phyloP scores from a whole-genome alignment of 164 flowering plant genomes.

The Piper betle region DNA sequence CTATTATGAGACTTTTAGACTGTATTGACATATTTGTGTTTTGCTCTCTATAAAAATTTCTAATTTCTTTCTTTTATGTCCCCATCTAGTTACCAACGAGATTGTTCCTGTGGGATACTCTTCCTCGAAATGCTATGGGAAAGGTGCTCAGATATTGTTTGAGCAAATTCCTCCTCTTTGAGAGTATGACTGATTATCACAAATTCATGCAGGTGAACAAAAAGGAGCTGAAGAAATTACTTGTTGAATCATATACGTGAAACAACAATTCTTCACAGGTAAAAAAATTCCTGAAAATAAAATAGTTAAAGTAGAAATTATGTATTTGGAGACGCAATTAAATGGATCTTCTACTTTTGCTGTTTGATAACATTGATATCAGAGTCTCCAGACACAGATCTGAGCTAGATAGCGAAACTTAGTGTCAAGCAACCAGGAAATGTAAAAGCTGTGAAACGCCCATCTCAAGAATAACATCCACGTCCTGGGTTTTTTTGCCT shows the following conservation, averaged over 20 bases:
- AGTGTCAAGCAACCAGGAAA: too few species aligned
- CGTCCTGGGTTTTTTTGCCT: too few species aligned
- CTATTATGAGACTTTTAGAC: too few species aligned
- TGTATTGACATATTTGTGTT: background rate
- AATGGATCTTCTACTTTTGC: too few species aligned
- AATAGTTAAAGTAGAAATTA: too few species aligned
- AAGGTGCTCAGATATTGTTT: conserved; percentile 33
- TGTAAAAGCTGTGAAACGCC: too few species aligned
- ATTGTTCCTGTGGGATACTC: conserved; percentile 60
- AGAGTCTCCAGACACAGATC: too few species aligned
- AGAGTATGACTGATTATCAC: background rate
- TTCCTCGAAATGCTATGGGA: conserved; percentile 97
- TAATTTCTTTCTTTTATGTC: background rate
- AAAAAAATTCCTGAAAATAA: background rate
- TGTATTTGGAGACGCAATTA: background rate
- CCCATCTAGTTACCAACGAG: conserved; percentile 61
- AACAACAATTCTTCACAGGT: background rate
- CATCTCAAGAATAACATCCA: too few species aligned
- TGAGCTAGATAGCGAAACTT: too few species aligned
- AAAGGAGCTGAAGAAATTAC: conserved; percentile 27
- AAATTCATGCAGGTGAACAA: conserved; percentile 45
- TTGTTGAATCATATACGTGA: background rate
- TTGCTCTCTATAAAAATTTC: background rate
- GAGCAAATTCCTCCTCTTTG: background rate
- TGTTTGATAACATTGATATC: too few species aligned